Conservation (phyloP, 2,329 filamentous ascomycete species). For the Leptographium flavum region DNA sequence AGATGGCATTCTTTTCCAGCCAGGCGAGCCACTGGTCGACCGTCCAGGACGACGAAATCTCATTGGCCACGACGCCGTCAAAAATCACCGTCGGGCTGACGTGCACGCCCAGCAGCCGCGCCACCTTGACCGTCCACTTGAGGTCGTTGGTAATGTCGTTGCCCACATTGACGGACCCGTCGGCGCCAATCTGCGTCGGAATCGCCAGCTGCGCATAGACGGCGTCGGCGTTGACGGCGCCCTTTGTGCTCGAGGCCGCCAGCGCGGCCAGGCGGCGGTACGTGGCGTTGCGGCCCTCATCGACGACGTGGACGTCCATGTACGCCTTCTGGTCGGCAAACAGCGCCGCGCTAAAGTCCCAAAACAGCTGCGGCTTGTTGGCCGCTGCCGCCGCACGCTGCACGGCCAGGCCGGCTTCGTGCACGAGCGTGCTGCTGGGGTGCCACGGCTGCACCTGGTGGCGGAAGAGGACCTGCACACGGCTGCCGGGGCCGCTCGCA, state of each 20-base stretch:
- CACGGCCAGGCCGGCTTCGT: constrained; percentile 77
- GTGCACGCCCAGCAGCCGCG: constrained; percentile 68
- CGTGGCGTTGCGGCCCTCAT: constrained; percentile 72
- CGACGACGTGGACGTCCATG: constrained; percentile 74
- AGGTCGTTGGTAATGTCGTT: constrained; percentile 76
- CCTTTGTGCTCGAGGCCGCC: constrained; percentile 48
- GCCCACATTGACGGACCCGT: constrained; percentile 59
- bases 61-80: constrained; percentile 67
- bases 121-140: constrained; percentile 70
- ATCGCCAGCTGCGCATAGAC: constrained; percentile 58
- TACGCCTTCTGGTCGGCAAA: constrained; percentile 55
- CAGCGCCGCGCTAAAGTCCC: constrained; percentile 58
- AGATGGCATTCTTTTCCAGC: constrained; percentile 39
- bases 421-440: constrained; percentile 64
- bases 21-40: constrained; percentile 75
- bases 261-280: constrained; percentile 67
- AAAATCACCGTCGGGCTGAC: constrained; percentile 85
- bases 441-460: constrained; percentile 95
- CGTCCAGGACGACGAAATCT: constrained; percentile 67
- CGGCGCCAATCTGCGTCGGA: no score
- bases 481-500: constrained; percentile 33
- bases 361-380: constrained; percentile 52
- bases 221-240: constrained; percentile 57
- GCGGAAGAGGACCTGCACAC: constrained; percentile 67
- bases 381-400: constrained; percentile 37